Base-by-base conservation (phyloP, 805 yeast genomes). In the Kodamaea lidongshanica region DNA sequence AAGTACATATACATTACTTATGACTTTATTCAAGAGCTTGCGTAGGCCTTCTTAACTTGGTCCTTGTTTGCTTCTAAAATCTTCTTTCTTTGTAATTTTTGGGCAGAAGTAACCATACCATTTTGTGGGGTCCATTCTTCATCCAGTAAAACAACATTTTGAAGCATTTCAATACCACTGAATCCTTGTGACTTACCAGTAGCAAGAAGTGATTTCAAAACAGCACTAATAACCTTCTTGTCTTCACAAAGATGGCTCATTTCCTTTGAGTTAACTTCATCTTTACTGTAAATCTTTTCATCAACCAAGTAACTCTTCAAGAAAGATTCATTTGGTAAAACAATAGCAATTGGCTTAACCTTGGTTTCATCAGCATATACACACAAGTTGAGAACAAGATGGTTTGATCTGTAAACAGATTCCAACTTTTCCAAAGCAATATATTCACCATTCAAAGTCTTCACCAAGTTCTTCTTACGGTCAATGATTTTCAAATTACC, bases 101-200 rank as follows among this genome's bases (percentile, higher is more conserved):
- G 96, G 15, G 98, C 98, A 36, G 94, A 78, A 10, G 97, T 87
- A 34, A 89, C 94, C 43, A 65, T 85, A 1, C 96, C 97, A 52
- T 77, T 84, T 59, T 86, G 92, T 24, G 98, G 97, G 23, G 97
- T 92, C 97, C 98, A 92, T 65, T 92, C 98, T 30, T 77, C 89
- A 42, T 84, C 88, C 35, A 77, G 70, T 37, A 92, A 56, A 9
- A 81, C 86, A 38, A 81, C 69, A 44, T 88, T 94, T 41, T 74
- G 75, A 34, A 92, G 53, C 41, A 89, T 66, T 61, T 92, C 97
- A 44, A 86, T 88, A 37, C 95, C 94, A 28, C 59, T 66, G 42
- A 92, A 72, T 7, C 94, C 95, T 54, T 79, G 88, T 12, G 72
- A 45, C 58, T 74, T 79, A 45, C 87, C 98, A 6, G 96, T 84